Evolutionary conservation across 2,329 filamentous ascomycete genomes (phyloP).

Genomic region (Clarireedia paspali): DNA sequence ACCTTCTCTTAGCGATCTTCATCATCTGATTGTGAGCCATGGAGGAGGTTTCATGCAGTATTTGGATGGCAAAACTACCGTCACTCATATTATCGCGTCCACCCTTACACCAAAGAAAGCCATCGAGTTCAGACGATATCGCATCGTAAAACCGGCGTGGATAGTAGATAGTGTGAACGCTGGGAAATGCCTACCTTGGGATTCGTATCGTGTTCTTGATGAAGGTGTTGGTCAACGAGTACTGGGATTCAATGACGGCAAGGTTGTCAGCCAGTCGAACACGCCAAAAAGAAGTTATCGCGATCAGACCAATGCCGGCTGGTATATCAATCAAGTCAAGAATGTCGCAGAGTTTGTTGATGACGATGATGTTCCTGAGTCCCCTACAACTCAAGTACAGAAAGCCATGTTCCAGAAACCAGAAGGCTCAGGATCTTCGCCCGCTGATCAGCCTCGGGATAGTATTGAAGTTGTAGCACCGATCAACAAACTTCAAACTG

Average conservation of each 20-base stretch:
- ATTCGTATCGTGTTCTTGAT: conserved; percentile 74
- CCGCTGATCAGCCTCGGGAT: conserved; percentile 5
- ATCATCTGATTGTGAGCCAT: conserved; percentile 80
- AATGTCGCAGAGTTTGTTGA: conserved; percentile 34
- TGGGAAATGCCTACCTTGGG: conserved; percentile 78
- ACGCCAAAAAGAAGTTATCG: conserved; percentile 59
- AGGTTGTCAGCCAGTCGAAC: conserved; percentile 58
- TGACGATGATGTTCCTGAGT: conserved; percentile 33
- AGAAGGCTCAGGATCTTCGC: neutral
- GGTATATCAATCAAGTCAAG: conserved; percentile 69
- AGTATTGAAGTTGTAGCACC: neutral
- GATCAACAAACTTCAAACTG: neutral
- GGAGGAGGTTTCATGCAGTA: conserved; percentile 96
- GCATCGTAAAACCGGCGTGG: conserved; percentile 93
- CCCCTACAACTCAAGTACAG: conserved; percentile 19
- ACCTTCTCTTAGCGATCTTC: conserved; percentile 81
- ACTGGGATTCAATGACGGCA: conserved; percentile 54
- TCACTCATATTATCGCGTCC: conserved; percentile 92
- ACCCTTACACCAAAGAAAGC: conserved; percentile 87
- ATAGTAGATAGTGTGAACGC: conserved; percentile 81
- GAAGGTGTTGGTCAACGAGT: conserved; percentile 78
- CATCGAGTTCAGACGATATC: conserved; percentile 78
- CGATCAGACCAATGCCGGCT: conserved; percentile 75
- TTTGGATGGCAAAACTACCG: conserved; percentile 86
- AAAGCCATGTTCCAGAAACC: conserved; percentile 11